Conservation (phyloP, 164 flowering plant genomes). For the Piper longum region DNA sequence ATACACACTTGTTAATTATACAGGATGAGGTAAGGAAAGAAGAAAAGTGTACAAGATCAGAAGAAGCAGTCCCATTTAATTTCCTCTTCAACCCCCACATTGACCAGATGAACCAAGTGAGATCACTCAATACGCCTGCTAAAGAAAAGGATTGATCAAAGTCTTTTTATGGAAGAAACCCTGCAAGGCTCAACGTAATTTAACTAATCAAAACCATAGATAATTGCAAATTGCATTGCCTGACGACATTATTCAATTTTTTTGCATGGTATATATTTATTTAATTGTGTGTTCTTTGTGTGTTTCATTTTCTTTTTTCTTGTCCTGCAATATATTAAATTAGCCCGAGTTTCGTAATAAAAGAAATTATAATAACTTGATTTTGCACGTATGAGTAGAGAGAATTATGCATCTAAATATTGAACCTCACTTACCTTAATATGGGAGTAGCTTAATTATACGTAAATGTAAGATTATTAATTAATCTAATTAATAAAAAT, state of each 20-base stretch:
- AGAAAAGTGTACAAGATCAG: background rate
- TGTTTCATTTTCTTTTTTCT: no score
- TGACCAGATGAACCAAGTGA: background rate
- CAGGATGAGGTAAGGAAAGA: background rate
- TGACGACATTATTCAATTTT: background rate
- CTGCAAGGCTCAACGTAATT: background rate
- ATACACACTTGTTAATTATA: background rate
- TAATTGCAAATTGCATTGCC: background rate
- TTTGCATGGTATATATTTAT: background rate
- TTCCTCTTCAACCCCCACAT: background rate
- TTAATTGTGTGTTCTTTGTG: background rate
- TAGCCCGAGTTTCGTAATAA: no score
- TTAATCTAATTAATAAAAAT: no score
- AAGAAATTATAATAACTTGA: no score
- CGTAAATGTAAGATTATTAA: no score
- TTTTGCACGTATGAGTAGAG: no score
- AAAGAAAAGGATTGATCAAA: background rate
- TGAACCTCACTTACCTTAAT: no score
- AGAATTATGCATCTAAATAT: no score
- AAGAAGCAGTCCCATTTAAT: background rate
- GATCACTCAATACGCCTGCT: background rate
- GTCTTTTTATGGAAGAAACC: constrained; percentile 1
- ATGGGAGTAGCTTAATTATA: background rate
- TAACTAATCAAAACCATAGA: no score
- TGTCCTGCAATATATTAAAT: no score